These are phyloP conservation scores for Saturnispora bothae DNA, from an alignment of 805 yeast species.

Conservation along the genomic window DNA sequence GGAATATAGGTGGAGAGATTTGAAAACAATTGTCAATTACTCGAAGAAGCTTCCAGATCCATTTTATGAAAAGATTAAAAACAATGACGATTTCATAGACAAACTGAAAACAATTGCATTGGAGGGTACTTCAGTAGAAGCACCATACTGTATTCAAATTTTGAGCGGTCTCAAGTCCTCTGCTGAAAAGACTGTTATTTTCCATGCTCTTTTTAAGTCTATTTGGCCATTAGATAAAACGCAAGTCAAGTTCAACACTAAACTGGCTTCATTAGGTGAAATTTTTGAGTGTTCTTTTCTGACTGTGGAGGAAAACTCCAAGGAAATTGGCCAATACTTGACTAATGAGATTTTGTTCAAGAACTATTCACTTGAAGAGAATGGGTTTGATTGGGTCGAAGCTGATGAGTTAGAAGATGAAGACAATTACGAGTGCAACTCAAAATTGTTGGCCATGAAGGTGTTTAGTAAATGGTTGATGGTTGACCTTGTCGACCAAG, in stretches of 20 bases:
- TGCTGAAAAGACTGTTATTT: conserved; percentile 27
- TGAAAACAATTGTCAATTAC: conserved; percentile 54
- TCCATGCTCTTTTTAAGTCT: conserved; percentile 29
- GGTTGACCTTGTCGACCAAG: conserved; percentile 26
- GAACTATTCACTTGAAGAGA: conserved; percentile 33
- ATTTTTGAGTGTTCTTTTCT: conserved; percentile 39
- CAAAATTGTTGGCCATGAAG: conserved; percentile 34
- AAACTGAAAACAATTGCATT: conserved; percentile 37
- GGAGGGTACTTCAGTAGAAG: conserved; percentile 47
- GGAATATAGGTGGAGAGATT: conserved; percentile 26
- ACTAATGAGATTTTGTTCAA: conserved; percentile 52
- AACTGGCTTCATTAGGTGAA: conserved; percentile 51
- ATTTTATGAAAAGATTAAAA: conserved; percentile 25
- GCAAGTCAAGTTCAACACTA: conserved; percentile 37
- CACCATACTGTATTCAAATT: conserved; percentile 54
- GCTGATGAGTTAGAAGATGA: conserved; percentile 16
- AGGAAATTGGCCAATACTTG: conserved; percentile 47
- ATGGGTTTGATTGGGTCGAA: conserved; percentile 20
- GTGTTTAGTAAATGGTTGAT: conserved; percentile 49
- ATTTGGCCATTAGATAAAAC: conserved; percentile 42
- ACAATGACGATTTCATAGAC: conserved; percentile 34
- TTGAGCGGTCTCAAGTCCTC: conserved; percentile 34
- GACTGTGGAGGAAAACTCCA: conserved; percentile 37
- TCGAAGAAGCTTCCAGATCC: conserved; percentile 39
- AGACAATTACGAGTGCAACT: conserved; percentile 14